phyloP scores from a whole-genome alignment of 495 filamentous ascomycete genomes.

The Sporormia fimetaria region DNA sequence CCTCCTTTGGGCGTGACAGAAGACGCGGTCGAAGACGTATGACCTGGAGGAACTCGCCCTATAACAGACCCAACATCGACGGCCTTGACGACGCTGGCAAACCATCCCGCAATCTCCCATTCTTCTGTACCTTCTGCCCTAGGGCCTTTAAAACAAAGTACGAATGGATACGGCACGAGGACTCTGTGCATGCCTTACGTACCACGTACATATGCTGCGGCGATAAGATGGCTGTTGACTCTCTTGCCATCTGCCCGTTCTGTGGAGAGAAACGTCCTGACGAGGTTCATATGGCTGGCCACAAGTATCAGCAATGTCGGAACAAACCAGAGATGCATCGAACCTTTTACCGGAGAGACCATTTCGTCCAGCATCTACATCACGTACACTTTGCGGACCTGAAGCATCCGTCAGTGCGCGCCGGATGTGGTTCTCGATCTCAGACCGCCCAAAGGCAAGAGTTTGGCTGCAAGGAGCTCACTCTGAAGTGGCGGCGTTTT shows the following conservation, averaged over 20 bases:
- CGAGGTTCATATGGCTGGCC: conserved; percentile 13
- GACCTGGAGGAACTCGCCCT: conserved; percentile 12
- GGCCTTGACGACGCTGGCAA: conserved; percentile 1
- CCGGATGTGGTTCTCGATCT: conserved; percentile 9
- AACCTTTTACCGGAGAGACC: conserved; percentile 22
- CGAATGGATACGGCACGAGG: conserved; percentile 24
- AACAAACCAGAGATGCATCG: conserved; percentile 14
- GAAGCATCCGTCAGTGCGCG: conserved; percentile 5
- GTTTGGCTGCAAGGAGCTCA: conserved; percentile 18
- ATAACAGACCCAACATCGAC: conserved; percentile 5
- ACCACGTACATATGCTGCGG: conserved; percentile 20
- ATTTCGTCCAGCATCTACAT: conserved; percentile 19
- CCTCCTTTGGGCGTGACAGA: conserved; percentile 16
- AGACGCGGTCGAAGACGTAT: conserved; percentile 13
- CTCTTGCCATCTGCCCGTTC: conserved; percentile 8
- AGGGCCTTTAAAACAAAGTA: conserved; percentile 16
- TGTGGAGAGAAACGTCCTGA: conserved; percentile 9
- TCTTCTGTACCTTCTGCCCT: conserved; percentile 23
- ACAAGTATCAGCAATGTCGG: conserved; percentile 16
- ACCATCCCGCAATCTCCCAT: conserved; percentile 4
- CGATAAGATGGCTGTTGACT: background rate
- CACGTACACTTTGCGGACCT: conserved; percentile 12
- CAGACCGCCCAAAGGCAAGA: conserved; percentile 1
- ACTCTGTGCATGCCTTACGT: conserved; percentile 18
- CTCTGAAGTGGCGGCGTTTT: conserved; percentile 13